These are phyloP conservation scores for Plasmopara muralis DNA, from an alignment of 352 stramenopile genomes.

Conservation along the genomic window DNA sequence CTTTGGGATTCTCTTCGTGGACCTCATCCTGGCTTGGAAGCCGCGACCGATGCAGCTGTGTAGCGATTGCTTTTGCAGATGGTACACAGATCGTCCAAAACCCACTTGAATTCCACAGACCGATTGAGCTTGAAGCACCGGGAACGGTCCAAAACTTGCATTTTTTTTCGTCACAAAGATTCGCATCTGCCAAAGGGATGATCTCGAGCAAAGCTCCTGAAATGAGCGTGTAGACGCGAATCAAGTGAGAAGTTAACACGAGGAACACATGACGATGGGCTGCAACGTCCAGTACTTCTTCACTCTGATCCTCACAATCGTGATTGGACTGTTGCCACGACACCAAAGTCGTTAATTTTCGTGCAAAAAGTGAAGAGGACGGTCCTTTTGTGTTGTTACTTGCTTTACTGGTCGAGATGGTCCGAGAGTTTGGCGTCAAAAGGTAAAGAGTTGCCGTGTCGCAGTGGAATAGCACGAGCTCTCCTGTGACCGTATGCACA, in stretches of 20 bases:
- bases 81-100: slow-evolving; percentile 68
- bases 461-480: slow-evolving; percentile 49
- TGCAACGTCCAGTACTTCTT: slow-evolving; percentile 23
- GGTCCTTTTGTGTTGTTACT: slow-evolving; percentile 7
- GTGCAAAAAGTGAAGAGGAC: slow-evolving; percentile 18
- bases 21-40: slow-evolving; percentile 2
- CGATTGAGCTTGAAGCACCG: slow-evolving; percentile 42
- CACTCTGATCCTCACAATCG: slow-evolving; percentile 1
- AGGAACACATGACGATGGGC: slow-evolving; percentile 27
- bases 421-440: slow-evolving; percentile 23
- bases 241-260: slow-evolving; percentile 14
- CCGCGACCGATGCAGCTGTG: slow-evolving; percentile 12
- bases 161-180: slow-evolving; percentile 6
- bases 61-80: slow-evolving; percentile 37
- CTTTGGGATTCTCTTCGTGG: slow-evolving; percentile 15
- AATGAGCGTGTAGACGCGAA: slow-evolving; percentile 51
- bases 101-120: slow-evolving; percentile 40
- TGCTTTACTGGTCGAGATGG: slow-evolving; percentile 1
- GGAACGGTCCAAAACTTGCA: slow-evolving; percentile 47
- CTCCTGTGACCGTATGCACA: slow-evolving; percentile 69
- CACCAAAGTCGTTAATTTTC: slow-evolving; percentile 24
- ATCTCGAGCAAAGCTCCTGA: slow-evolving; percentile 35
- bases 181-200: slow-evolving; percentile 29
- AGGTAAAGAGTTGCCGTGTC: slow-evolving; percentile 33
- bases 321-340: slow-evolving; percentile 11